Base-by-base conservation (phyloP, 2,329 filamentous ascomycete genomes). In the Trichoderma sp. region DNA sequence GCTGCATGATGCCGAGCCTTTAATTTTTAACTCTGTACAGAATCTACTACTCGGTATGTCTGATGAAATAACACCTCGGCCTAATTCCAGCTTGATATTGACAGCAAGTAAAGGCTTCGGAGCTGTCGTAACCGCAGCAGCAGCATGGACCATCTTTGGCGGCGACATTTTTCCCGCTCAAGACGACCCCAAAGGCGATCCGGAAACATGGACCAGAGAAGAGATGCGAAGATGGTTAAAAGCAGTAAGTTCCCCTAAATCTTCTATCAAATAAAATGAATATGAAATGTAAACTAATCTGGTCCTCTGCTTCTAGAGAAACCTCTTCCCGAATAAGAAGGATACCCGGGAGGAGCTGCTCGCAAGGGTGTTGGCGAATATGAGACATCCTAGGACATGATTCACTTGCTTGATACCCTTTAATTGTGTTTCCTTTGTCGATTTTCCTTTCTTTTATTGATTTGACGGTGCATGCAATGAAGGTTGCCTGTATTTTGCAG, bases 121-220 rank as follows among this genome's bases (percentile, higher is more conserved):
- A 5, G 92, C 92, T 11, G 86, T 96, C 64, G 87, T 97, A 16
- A 92, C 92, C 7, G 93, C 92, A 2, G 93, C 91, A 2, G 91
- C 93, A 19, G 89, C 88, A 53, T 97, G 92, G 91, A 87, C 88
- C 21, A 95, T 97, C 74, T 96, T 92, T 90, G 93, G 93, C 68
- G 86, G 88, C 65, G 93, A 95, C 72, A 87, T 97, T 76, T 97
- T 97, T 75, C 94, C 94, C 0, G 80, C 87, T 4, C 83, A 89
- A 72, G 71, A 84, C 59, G 94, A 97, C 77, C 93, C 94, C n/a
- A 92, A 83, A 33, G 94, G 94, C 70, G 86, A 93, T 83, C 88
- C 83, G 52, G 82, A 84, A 52, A 78, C 76, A 11, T 98, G 95
- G 95, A 93, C 92, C 0, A 84, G 86, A 68, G 90, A 93, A 59